These are phyloP conservation scores for Claviceps fusiformis DNA, from an alignment of 2,329 filamentous ascomycete species.

Conservation along the genomic window DNA sequence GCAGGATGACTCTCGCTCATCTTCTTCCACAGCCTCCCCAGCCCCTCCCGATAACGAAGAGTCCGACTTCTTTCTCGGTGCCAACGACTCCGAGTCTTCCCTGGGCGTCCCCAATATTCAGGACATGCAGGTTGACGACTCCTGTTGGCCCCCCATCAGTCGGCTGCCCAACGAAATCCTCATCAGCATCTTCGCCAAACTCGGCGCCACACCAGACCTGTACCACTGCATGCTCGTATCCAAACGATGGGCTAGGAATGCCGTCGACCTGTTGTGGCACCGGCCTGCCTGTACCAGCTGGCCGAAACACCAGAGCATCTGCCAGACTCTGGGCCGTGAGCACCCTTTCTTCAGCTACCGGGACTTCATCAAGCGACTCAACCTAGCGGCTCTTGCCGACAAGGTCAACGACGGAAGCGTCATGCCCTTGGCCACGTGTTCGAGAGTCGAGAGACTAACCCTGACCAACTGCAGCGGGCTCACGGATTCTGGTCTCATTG, in stretches of 20 bases:
- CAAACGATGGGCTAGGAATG: slow-evolving; percentile 82
- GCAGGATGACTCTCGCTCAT: slow-evolving; percentile 41
- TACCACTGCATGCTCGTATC: slow-evolving; percentile 88
- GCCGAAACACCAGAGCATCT: slow-evolving; percentile 68
- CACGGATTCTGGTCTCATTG: slow-evolving; percentile 70
- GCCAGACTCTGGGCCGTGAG: slow-evolving; percentile 56
- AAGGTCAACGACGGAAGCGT: slow-evolving; percentile 82
- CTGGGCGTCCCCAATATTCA: slow-evolving; percentile 67
- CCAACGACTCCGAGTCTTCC: slow-evolving; percentile 89
- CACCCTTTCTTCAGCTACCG: slow-evolving; percentile 80
- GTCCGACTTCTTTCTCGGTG: slow-evolving; percentile 79
- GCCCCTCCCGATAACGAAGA: slow-evolving; percentile 72
- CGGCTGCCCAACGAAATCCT: slow-evolving; percentile 87
- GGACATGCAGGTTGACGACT: slow-evolving; percentile 57
- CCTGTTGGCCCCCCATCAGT: slow-evolving; percentile 65
- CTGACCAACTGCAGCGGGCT: slow-evolving; percentile 78
- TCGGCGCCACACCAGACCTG: slow-evolving; percentile 63
- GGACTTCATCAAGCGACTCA: slow-evolving; percentile 82
- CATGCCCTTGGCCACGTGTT: slow-evolving; percentile 67
- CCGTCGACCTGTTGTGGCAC: slow-evolving; percentile 90
- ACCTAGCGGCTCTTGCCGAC: slow-evolving; percentile 65
- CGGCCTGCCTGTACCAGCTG: slow-evolving; percentile 82
- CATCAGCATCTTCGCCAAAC: slow-evolving; percentile 80
- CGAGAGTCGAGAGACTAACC: slow-evolving; percentile 81
- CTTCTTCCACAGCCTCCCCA: slow-evolving; percentile 62